phyloP scores from a whole-genome alignment of 148 eudicot species.

The Hydrangea macrophylla region DNA sequence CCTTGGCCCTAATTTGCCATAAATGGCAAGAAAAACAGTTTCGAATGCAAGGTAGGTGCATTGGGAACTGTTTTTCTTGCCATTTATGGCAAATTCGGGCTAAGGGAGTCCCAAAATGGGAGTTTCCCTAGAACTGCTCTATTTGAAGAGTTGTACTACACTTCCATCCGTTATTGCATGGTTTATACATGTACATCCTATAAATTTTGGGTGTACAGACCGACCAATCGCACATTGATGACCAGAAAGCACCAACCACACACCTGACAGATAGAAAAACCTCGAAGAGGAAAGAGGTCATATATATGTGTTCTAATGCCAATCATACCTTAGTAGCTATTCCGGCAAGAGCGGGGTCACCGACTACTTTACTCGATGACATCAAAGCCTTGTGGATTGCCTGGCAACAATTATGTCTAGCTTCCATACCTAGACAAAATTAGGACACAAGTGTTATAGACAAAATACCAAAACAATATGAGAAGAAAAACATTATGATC shows the following conservation, averaged over 20 bases:
- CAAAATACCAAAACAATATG: neutral
- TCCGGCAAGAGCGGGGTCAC: constrained; percentile 55
- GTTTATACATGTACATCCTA: neutral
- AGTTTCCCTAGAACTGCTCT: too few species aligned
- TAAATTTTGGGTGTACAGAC: neutral
- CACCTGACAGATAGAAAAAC: neutral
- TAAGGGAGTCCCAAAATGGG: too few species aligned
- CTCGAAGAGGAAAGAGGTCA: neutral
- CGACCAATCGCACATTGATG: neutral
- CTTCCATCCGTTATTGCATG: neutral
- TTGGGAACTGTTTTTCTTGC: too few species aligned
- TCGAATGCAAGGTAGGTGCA: too few species aligned
- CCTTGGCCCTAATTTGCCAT: too few species aligned
- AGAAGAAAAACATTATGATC: neutral
- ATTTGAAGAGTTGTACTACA: too few species aligned
- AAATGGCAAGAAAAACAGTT: too few species aligned
- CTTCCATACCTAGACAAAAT: constrained; percentile 80
- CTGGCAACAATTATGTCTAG: constrained; percentile 70
- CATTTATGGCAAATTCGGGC: too few species aligned
- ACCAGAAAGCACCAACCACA: neutral
- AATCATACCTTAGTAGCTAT: constrained; percentile 59
- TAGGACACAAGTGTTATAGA: neutral
- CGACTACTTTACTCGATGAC: constrained; percentile 44
- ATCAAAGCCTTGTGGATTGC: constrained; percentile 57
- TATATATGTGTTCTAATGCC: neutral